These are phyloP conservation scores for Annona squamosa DNA, from an alignment of 164 flowering plant species.

Conservation along the genomic window DNA sequence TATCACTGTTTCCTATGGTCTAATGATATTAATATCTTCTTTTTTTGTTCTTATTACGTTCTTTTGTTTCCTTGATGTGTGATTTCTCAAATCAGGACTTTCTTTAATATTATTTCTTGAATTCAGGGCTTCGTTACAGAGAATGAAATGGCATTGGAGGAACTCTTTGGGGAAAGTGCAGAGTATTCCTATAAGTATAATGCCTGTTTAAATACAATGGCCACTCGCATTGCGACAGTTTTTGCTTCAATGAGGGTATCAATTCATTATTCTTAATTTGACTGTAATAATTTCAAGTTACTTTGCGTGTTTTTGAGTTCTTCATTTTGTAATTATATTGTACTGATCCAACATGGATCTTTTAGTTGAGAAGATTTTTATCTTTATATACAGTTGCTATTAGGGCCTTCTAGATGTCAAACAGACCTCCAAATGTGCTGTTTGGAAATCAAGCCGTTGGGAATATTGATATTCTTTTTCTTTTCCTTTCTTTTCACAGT, in stretches of 20 bases:
- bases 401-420: no score
- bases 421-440: no score
- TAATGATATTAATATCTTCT: not conserved
- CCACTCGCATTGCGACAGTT: constrained; percentile 81
- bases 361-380: no score
- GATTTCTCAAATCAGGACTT: constrained; percentile 4
- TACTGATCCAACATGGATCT: no score
- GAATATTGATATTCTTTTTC: not conserved
- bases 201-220: constrained; percentile 72
- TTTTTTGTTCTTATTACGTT: not conserved
- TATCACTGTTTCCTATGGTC: not conserved
- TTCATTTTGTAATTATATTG: not conserved
- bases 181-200: constrained; percentile 57
- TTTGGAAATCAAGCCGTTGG: not conserved
- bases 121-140: constrained; percentile 81
- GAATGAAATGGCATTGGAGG: constrained; percentile 78
- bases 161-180: constrained; percentile 68
- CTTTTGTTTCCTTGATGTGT: not conserved
- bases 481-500: not conserved
- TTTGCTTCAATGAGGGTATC: constrained; percentile 93
- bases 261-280: not conserved
- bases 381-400: no score
- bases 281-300: not conserved
- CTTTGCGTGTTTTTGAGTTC: not conserved
- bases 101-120: no score